Evolutionary conservation across 352 stramenopile genomes (phyloP).

Genomic region (Thraustotheca clavata): DNA sequence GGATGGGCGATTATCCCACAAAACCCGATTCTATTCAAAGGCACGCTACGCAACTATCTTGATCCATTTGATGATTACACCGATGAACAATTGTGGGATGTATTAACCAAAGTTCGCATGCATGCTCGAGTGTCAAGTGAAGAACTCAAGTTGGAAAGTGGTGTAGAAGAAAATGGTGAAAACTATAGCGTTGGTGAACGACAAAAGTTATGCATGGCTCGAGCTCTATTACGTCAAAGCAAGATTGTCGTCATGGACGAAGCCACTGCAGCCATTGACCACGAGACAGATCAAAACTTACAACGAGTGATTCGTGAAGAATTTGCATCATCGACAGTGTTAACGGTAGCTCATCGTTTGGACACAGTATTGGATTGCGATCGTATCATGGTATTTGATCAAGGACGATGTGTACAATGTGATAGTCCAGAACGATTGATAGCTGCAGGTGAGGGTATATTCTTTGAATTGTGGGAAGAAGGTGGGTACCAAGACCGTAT

Average conservation of each 20-base stretch:
- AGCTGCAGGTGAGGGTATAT: slow-evolving; percentile 23
- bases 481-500: slow-evolving; percentile 10
- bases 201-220: slow-evolving; percentile 81
- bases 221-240: slow-evolving; percentile 69
- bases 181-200: slow-evolving; percentile 85
- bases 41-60: slow-evolving; percentile 71
- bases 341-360: slow-evolving; percentile 91
- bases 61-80: slow-evolving; percentile 64
- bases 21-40: slow-evolving; percentile 68
- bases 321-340: slow-evolving; percentile 85
- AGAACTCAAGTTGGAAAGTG: slow-evolving; percentile 30
- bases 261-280: slow-evolving; percentile 29
- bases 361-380: slow-evolving; percentile 90
- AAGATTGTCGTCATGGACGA: slow-evolving; percentile 26
- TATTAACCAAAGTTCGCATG: slow-evolving; percentile 28
- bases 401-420: slow-evolving; percentile 74
- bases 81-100: slow-evolving; percentile 40
- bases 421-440: slow-evolving; percentile 74
- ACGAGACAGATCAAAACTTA: slow-evolving; percentile 84
- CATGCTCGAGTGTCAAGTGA: neutral
- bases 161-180: slow-evolving; percentile 69
- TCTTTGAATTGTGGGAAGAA: slow-evolving; percentile 26
- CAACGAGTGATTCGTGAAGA: slow-evolving; percentile 87
- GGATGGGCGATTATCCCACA: slow-evolving; percentile 23
- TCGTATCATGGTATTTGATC: slow-evolving; percentile 77